Percentiles rank a stretch among this genome's conserved stretches.
These are phyloP conservation scores for Paraphaeosphaeria sporulosa DNA, from an alignment of 2,329 filamentous ascomycete species.

Conservation along the genomic window DNA sequence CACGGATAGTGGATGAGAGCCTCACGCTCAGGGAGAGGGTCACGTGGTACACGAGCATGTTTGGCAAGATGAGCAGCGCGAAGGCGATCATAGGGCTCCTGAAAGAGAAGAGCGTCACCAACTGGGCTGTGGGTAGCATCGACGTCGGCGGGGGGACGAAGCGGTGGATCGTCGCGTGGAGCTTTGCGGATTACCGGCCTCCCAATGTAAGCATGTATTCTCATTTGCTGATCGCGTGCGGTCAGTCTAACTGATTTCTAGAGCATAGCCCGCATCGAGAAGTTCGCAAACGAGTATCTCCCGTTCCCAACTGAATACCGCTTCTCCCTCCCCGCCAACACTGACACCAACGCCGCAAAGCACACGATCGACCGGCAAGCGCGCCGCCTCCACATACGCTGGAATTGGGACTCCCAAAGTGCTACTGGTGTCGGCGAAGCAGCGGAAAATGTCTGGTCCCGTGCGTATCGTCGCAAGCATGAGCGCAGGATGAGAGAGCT, in stretches of 20 bases:
- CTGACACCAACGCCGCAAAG: conserved; percentile 31
- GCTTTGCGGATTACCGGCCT: conserved; percentile 74
- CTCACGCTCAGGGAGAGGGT: conserved; percentile 66
- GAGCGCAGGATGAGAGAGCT: conserved; percentile 39
- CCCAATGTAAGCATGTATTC: conserved; percentile 50
- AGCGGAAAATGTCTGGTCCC: conserved; percentile 78
- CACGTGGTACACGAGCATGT: conserved; percentile 90
- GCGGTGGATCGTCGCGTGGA: conserved; percentile 91
- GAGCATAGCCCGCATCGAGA: conserved; percentile 39
- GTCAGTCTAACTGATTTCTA: conserved; percentile 11
- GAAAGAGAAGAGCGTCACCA: conserved; percentile 66
- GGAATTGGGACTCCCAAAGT: conserved; percentile 66
- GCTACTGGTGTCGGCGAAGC: conserved; percentile 69
- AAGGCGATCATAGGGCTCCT: conserved; percentile 67
- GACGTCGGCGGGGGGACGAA: conserved; percentile 77
- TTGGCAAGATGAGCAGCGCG: conserved; percentile 79
- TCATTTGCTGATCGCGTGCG: background rate
- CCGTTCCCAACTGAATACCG: conserved; percentile 61
- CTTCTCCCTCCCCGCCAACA: conserved; percentile 52
- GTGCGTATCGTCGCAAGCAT: conserved; percentile 72
- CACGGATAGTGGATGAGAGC: conserved; percentile 75
- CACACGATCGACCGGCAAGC: conserved; percentile 59
- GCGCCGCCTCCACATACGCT: conserved; percentile 65
- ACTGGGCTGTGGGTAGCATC: conserved; percentile 84
- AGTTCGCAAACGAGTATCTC: conserved; percentile 59